These are phyloP conservation scores for Diaporthe velutina DNA, from an alignment of 2,329 filamentous ascomycete species.

Conservation along the genomic window DNA sequence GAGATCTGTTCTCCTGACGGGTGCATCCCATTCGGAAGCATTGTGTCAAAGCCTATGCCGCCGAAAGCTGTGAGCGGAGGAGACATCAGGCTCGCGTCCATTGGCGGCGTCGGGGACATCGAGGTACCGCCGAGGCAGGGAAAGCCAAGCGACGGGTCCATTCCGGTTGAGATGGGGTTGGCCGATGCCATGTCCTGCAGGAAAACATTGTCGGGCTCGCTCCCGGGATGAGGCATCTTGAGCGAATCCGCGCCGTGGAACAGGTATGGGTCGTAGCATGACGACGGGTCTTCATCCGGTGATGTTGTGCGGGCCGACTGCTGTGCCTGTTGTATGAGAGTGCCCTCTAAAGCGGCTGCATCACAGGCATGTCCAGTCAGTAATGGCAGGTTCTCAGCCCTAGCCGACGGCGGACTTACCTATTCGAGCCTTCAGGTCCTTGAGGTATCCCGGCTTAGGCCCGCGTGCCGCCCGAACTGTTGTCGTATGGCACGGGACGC, in stretches of 20 bases:
- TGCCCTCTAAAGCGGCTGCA: conserved; percentile 11
- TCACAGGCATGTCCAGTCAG: conserved; percentile 9
- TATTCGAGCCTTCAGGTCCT: conserved; percentile 44
- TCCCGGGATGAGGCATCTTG: not conserved
- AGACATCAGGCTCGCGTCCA: conserved; percentile 16
- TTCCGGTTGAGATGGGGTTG: conserved; percentile 3
- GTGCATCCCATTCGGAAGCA: conserved; percentile 18
- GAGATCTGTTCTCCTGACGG: conserved; percentile 5
- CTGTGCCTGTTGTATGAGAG: conserved; percentile 23
- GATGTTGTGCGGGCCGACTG: conserved; percentile 20
- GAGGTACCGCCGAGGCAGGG: conserved; percentile 14
- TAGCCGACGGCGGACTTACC: conserved; percentile 37
- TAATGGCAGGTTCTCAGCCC: not conserved
- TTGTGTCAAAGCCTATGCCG: not conserved
- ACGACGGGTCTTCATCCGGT: conserved; percentile 18
- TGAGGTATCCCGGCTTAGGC: conserved; percentile 41
- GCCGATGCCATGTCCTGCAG: conserved; percentile 9
- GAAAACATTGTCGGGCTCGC: conserved; percentile 7
- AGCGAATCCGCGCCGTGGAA: conserved; percentile 18
- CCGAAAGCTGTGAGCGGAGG: conserved; percentile 3
- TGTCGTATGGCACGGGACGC: conserved; percentile 20
- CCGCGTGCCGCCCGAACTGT: conserved; percentile 37
- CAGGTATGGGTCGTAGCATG: conserved; percentile 15
- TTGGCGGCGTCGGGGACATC: conserved; percentile 16
- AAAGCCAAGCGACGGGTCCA: conserved; percentile 7